phyloP scores from a whole-genome alignment of 163 green algal species.

The Scenedesmus sp. region DNA sequence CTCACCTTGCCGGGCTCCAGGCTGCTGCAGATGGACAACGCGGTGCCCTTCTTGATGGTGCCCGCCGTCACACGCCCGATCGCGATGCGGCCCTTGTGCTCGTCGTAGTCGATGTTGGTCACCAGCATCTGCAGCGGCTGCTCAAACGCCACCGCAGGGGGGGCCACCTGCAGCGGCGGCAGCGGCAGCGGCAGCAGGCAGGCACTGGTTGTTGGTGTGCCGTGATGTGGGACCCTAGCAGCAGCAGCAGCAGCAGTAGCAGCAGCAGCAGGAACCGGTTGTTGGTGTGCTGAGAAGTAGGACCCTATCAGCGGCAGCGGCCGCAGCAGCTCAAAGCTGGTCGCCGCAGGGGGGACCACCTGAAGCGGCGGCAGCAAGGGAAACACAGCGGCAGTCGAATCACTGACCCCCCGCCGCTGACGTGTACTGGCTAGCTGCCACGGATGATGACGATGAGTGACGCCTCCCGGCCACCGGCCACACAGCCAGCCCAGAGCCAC shows the following conservation, averaged over 20 bases:
- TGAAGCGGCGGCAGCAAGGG: not conserved
- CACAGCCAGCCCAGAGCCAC: too few species aligned
- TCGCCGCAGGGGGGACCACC: not conserved
- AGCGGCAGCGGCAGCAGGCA: conserved; percentile 75
- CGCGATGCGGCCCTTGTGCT: conserved; percentile 97
- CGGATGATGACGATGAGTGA: too few species aligned
- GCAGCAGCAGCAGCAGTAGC: conserved; percentile 86
- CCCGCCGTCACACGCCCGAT: conserved; percentile 93
- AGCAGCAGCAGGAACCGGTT: conserved; percentile 67
- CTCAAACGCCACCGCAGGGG: conserved; percentile 72
- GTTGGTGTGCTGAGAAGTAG: too few species aligned
- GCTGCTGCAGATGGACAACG: conserved; percentile 59
- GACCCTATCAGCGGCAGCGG: not conserved
- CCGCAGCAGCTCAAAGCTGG: not conserved
- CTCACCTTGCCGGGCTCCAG: conserved; percentile 62
- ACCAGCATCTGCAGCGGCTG: conserved; percentile 94
- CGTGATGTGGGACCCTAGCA: conserved; percentile 97
- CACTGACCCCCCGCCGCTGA: too few species aligned
- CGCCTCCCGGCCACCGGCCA: too few species aligned
- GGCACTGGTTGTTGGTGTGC: conserved; percentile 92
- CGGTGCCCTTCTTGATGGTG: conserved; percentile 78
- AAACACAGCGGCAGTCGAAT: not conserved
- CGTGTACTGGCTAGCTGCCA: too few species aligned
- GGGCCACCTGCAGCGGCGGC: conserved; percentile 55
- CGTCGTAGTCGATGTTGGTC: conserved; percentile 98